A percentile compares a stretch with the other conserved stretches of the same genome.
Evolutionary conservation across 257 asterid genomes (phyloP).

Genomic region (Cynanchum wilfordii): DNA sequence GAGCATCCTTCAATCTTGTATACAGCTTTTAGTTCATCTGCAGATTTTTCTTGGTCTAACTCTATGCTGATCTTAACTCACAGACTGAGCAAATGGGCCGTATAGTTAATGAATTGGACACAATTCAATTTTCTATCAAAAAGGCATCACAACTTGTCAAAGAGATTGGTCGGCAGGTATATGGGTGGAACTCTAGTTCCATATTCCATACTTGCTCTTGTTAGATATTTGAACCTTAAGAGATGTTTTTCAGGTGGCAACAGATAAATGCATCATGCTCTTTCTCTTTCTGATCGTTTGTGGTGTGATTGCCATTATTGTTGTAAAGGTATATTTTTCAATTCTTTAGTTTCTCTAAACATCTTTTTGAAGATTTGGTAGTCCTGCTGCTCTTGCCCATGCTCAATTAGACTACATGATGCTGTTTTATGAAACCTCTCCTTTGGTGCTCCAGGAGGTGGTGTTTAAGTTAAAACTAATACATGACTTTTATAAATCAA

Average conservation of each 20-base stretch:
- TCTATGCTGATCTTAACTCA: constrained; percentile 8
- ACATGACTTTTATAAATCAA: not conserved
- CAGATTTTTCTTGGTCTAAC: constrained; percentile 13
- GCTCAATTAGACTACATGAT: not conserved
- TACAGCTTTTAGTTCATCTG: constrained; percentile 9
- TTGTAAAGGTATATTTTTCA: constrained; percentile 63
- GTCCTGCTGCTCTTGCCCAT: not conserved
- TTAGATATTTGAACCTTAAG: constrained; percentile 11
- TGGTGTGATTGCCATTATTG: constrained; percentile 81
- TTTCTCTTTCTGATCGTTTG: constrained; percentile 81
- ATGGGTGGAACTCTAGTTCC: constrained; percentile 9
- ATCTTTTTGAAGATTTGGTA: not conserved
- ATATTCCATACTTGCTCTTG: constrained; percentile 9
- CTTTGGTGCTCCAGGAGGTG: too few relatives aligned
- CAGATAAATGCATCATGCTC: constrained; percentile 91
- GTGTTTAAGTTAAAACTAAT: not conserved
- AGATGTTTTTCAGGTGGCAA: constrained; percentile 70
- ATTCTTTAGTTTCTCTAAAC: constrained; percentile 4
- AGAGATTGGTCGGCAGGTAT: constrained; percentile 98
- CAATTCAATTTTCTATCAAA: constrained; percentile 88
- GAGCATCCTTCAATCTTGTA: constrained; percentile 25
- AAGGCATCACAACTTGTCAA: constrained; percentile 97
- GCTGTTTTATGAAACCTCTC: not conserved
- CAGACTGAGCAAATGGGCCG: constrained; percentile 99
- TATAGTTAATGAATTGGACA: constrained; percentile 87